Base-by-base conservation (phyloP, 164 flowering plant species). In the Magnolia sinica region DNA sequence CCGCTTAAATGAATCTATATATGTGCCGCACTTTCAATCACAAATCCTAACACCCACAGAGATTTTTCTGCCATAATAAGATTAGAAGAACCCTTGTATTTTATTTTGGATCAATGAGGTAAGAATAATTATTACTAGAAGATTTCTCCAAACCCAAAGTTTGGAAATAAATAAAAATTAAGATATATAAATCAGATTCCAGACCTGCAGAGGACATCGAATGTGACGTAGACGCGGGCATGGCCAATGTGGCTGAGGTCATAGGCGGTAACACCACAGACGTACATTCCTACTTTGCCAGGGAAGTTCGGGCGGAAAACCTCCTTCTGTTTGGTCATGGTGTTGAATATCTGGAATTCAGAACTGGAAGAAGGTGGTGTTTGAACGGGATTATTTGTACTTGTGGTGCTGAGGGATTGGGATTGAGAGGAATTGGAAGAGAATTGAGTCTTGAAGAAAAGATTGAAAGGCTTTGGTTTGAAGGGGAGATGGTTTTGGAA, bases 231-330 rank as follows among this genome's bases (percentile, higher is more conserved):
- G 29, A 89, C 98, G 20, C 98, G 92, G 74, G 98, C 98, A 76
- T 92, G 96, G 19, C 96, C 96, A 68, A 92, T 89, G 80, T 92
- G 97, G 80, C 98, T 94, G 77, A 92, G 88, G 80, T 94, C 98
- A 69, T 94, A 94, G 19, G 95, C 86, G 7, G 97, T 92, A 71
- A 94, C 89, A 5, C 98, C 98, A 63, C 97, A 94, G 0, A 94
- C 98, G 68, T 94, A 92, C 95, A 94, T 92, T 7, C 96, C 92
- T 0, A 91, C 96, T 79, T 86, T 89, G 2, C 90, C 92, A 31
- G 84, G 82, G 8, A 85, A 82, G 75, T 86, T 90, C 27, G 95
- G 92, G 82, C 82, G 85, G 76, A 94, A 92, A 71, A 83, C 58
- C 76, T 92, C 96, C 79, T 82, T 94, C 80, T 88, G 86, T 67